These are phyloP conservation scores for Ophiostoma pallidulum DNA, from an alignment of 2,329 filamentous ascomycete genomes.

Conservation along the genomic window DNA sequence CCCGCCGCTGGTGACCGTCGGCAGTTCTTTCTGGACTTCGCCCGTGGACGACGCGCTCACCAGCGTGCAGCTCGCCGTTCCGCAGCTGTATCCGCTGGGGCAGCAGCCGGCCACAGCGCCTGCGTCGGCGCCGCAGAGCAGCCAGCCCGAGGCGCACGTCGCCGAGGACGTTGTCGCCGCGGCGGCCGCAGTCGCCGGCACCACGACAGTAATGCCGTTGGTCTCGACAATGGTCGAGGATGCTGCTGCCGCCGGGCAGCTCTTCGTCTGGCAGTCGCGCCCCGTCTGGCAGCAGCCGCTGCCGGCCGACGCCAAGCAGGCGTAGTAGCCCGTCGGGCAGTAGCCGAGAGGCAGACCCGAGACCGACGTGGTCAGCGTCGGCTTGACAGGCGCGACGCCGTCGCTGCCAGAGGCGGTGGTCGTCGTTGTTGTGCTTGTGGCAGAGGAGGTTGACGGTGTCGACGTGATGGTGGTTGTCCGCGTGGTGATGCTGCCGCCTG, in stretches of 20 bases:
- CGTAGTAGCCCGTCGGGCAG: slow-evolving; percentile 88
- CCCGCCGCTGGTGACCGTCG: slow-evolving; percentile 18
- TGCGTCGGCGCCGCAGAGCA: slow-evolving; percentile 48
- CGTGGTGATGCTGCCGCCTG: slow-evolving; percentile 19
- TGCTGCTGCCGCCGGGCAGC: slow-evolving; percentile 53
- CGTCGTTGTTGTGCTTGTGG: slow-evolving; percentile 23
- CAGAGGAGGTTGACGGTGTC: slow-evolving; percentile 20
- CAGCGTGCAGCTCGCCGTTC: slow-evolving; percentile 60
- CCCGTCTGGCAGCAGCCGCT: slow-evolving; percentile 82
- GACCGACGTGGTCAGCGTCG: slow-evolving; percentile 30
- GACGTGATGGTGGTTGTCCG: slow-evolving; percentile 30
- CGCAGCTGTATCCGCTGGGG: slow-evolving; percentile 66
- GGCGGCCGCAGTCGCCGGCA: slow-evolving; percentile 40
- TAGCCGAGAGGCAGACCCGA: slow-evolving; percentile 31
- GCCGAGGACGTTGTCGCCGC: slow-evolving; percentile 26
- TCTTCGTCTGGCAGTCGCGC: slow-evolving; percentile 71
- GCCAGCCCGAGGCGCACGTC: slow-evolving; percentile 73
- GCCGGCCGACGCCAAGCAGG: slow-evolving; percentile 74
- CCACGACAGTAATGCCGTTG: slow-evolving; percentile 61
- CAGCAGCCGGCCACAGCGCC: slow-evolving; percentile 73
- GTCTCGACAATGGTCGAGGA: slow-evolving; percentile 52
- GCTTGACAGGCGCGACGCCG: slow-evolving; percentile 38
- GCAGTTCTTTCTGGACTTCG: slow-evolving; percentile 46
- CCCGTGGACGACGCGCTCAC: slow-evolving; percentile 42
- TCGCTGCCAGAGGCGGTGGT: slow-evolving; percentile 29